Percentiles rank a stretch among this genome's conserved stretches.
Evolutionary conservation across 192 early-diverging fungal genomes (phyloP).

Genomic region (Oehlia diaphana): DNA sequence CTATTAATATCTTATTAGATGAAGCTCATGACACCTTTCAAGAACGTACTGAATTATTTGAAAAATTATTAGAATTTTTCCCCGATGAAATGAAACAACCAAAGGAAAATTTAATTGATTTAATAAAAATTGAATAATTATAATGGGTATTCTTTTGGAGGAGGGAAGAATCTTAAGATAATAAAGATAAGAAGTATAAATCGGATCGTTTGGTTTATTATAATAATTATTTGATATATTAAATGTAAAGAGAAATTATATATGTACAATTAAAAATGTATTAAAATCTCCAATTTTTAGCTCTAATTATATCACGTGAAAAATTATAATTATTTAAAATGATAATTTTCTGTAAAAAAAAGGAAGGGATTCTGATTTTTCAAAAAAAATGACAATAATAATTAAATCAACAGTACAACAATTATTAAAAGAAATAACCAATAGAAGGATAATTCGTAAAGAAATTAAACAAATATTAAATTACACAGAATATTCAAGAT

Average conservation of each 20-base stretch:
- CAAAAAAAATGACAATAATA: not conserved
- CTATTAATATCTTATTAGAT: not conserved
- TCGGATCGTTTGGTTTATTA: no score
- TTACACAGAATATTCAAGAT: slow-evolving; percentile 52
- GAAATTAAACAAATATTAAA: slow-evolving; percentile 46
- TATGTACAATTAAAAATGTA: no score
- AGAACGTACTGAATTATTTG: slow-evolving; percentile 64
- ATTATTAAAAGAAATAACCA: not conserved
- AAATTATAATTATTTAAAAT: no score
- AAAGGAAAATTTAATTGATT: slow-evolving; percentile 66
- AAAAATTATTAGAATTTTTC: slow-evolving; percentile 71
- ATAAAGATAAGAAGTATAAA: no score
- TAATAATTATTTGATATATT: no score
- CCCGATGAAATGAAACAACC: slow-evolving; percentile 78
- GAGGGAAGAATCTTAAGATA: no score
- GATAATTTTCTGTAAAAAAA: not conserved
- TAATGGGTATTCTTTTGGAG: not conserved
- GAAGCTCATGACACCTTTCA: slow-evolving; percentile 31
- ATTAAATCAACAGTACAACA: not conserved
- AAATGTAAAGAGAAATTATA: no score
- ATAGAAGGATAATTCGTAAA: not conserved
- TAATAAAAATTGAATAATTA: slow-evolving; percentile 52
- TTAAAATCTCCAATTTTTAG: no score
- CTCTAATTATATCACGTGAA: no score
- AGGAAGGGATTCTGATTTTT: not conserved